These are phyloP conservation scores for Debaryomyces coudertii DNA, from an alignment of 1,139 yeast genomes.

Conservation along the genomic window DNA sequence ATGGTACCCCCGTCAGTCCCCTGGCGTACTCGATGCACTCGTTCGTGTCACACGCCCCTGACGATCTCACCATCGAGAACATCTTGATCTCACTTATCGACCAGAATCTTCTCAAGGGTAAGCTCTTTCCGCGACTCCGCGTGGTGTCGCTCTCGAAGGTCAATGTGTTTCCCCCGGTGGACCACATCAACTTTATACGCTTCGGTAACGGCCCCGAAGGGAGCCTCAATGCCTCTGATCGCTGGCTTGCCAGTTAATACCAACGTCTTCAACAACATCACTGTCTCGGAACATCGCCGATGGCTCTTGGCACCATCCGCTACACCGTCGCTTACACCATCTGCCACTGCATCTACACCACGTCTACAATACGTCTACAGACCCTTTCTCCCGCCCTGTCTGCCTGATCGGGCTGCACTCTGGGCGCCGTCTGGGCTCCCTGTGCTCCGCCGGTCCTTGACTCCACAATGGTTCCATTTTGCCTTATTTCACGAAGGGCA, in stretches of 20 bases:
- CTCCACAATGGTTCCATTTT: conserved; percentile 7
- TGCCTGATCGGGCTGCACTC: neutral
- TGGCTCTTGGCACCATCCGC: too few species aligned
- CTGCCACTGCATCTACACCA: too few species aligned
- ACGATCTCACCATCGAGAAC: conserved; percentile 47
- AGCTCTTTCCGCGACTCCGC: conserved; percentile 47
- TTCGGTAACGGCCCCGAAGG: conserved; percentile 26
- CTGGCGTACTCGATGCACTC: conserved; percentile 7
- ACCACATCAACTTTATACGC: conserved; percentile 33
- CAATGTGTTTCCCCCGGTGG: conserved; percentile 53
- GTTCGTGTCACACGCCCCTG: conserved; percentile 17
- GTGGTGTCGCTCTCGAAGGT: conserved; percentile 52
- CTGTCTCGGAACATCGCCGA: too few species aligned
- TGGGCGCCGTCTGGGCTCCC: too few species aligned
- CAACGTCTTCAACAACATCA: neutral
- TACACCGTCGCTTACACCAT: neutral
- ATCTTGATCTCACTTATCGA: conserved; percentile 53
- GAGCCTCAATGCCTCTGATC: conserved; percentile 15
- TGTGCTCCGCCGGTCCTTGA: conserved; percentile 1
- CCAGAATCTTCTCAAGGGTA: conserved; percentile 56
- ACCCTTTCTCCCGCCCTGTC: neutral
- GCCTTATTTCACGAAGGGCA: conserved; percentile 7
- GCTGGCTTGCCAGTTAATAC: conserved; percentile 19
- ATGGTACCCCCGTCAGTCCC: neutral
- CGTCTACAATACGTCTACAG: too few species aligned